Evolutionary conservation across 1,284 basidiomycete species (phyloP).

Genomic region (Puccinia coronata): DNA sequence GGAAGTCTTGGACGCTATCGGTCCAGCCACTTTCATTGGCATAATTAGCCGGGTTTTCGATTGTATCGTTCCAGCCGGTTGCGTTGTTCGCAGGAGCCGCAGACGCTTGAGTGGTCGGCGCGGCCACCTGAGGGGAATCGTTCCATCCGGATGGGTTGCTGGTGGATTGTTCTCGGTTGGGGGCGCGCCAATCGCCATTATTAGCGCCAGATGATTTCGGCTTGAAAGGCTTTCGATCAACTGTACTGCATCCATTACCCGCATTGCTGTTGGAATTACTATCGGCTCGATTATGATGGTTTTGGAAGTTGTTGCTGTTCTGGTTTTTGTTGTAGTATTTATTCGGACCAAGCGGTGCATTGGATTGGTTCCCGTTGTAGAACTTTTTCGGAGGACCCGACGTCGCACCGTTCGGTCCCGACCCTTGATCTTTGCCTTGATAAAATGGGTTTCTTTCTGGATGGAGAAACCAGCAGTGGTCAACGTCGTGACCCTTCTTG

Average conservation of each 20-base stretch:
- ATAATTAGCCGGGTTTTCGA: background rate
- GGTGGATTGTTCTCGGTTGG: conserved; percentile 6
- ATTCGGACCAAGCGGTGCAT: background rate
- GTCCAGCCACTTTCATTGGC: conserved; percentile 16
- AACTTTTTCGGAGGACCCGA: background rate
- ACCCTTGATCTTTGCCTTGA: background rate
- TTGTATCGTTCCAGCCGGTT: conserved; percentile 7
- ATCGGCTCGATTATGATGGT: background rate
- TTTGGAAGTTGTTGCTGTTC: background rate
- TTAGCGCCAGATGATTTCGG: background rate
- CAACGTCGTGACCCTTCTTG: conserved; percentile 18
- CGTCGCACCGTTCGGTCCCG: background rate
- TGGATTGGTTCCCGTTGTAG: background rate
- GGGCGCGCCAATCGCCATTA: background rate
- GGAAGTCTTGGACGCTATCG: background rate
- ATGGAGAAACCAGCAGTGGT: conserved; percentile 17
- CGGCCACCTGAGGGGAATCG: background rate
- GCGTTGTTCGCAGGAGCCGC: background rate
- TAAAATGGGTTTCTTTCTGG: conserved; percentile 5
- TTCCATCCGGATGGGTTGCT: conserved; percentile 14
- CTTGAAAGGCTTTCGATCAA: conserved; percentile 5
- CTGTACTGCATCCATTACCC: background rate
- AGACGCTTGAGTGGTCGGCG: too few relatives aligned
- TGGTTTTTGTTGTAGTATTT: too few relatives aligned
- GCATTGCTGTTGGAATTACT: background rate